Evolutionary conservation across 495 filamentous ascomycete genomes (phyloP).

Genomic region (Penicillium cosmopolitanum): DNA sequence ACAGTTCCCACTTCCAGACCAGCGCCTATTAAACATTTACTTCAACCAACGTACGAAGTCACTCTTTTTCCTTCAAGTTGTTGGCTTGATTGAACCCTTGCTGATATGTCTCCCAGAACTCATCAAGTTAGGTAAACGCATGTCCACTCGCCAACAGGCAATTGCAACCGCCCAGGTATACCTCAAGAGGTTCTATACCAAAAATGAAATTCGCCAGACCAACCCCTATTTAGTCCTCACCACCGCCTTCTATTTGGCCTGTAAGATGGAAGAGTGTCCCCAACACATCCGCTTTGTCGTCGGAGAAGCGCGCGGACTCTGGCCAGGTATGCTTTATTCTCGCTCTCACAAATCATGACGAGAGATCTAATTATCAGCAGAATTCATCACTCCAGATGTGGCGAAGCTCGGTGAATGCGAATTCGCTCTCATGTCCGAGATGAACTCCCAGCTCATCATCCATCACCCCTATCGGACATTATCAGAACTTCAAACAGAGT

Average conservation of each 20-base stretch:
- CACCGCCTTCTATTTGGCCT: slow-evolving; percentile 92
- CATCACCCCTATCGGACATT: slow-evolving; percentile 97
- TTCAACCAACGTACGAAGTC: slow-evolving; percentile 75
- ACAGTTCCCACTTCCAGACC: slow-evolving; percentile 79
- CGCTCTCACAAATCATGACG: neutral
- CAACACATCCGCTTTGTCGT: slow-evolving; percentile 92
- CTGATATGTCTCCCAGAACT: slow-evolving; percentile 59
- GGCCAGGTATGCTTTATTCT: slow-evolving; percentile 66
- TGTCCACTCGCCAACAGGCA: slow-evolving; percentile 81
- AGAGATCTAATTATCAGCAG: slow-evolving; percentile 45
- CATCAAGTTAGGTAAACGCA: slow-evolving; percentile 76
- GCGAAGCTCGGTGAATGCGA: slow-evolving; percentile 93
- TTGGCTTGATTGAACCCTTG: neutral
- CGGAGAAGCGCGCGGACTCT: slow-evolving; percentile 81
- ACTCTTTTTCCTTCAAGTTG: slow-evolving; percentile 25
- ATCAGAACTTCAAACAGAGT: slow-evolving; percentile 67
- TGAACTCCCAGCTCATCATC: slow-evolving; percentile 91
- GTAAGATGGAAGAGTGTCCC: slow-evolving; percentile 98
- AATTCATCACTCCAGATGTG: slow-evolving; percentile 79
- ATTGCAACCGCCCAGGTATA: slow-evolving; percentile 95
- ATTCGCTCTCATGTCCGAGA: slow-evolving; percentile 92
- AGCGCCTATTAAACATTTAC: slow-evolving; percentile 84
- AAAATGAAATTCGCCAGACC: slow-evolving; percentile 87
- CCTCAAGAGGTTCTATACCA: slow-evolving; percentile 89
- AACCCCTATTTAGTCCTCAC: slow-evolving; percentile 92